A percentile compares a stretch with the other conserved stretches of the same genome.
Evolutionary conservation across 768 basidiomycete species (phyloP).

Genomic region (Lentinula lateritia): DNA sequence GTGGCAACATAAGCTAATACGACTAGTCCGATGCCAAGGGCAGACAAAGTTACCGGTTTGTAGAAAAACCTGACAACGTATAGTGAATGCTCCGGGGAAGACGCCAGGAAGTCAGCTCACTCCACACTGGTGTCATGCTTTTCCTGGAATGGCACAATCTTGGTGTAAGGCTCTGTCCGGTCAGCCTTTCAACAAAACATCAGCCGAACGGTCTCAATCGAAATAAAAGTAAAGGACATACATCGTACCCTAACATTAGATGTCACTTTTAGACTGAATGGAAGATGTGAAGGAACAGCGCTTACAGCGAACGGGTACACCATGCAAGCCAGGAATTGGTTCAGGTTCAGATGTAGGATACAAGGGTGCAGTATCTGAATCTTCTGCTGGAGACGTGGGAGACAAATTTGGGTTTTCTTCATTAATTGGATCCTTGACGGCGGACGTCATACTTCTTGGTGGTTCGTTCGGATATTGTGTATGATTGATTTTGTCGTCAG

Average conservation of each 20-base stretch:
- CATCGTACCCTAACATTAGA: slow-evolving; percentile 70
- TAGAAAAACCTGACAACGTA: slow-evolving; percentile 67
- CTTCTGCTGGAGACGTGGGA: slow-evolving; percentile 49
- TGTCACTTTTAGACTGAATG: not conserved
- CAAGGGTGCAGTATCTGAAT: slow-evolving; percentile 48
- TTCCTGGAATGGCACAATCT: slow-evolving; percentile 81
- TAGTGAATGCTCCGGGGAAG: not conserved
- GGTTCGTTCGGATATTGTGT: not conserved
- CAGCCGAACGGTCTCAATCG: slow-evolving; percentile 9
- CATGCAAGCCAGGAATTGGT: slow-evolving; percentile 69
- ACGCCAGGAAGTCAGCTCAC: slow-evolving; percentile 36
- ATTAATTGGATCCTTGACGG: slow-evolving; percentile 12
- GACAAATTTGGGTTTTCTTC: slow-evolving; percentile 33
- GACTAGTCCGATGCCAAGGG: slow-evolving; percentile 59
- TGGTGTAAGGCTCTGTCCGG: slow-evolving; percentile 78
- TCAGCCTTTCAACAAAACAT: slow-evolving; percentile 49
- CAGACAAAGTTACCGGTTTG: slow-evolving; percentile 76
- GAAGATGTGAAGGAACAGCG: slow-evolving; percentile 14
- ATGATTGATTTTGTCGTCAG: too few species aligned
- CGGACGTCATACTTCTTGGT: slow-evolving; percentile 18
- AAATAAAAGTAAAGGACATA: slow-evolving; percentile 37
- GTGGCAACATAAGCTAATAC: slow-evolving; percentile 78
- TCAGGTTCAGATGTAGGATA: slow-evolving; percentile 49
- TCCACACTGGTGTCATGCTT: slow-evolving; percentile 78
- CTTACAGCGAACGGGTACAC: slow-evolving; percentile 78